Evolutionary conservation across 495 filamentous ascomycete genomes (phyloP).

Genomic region (Lentithecium fluviatile): DNA sequence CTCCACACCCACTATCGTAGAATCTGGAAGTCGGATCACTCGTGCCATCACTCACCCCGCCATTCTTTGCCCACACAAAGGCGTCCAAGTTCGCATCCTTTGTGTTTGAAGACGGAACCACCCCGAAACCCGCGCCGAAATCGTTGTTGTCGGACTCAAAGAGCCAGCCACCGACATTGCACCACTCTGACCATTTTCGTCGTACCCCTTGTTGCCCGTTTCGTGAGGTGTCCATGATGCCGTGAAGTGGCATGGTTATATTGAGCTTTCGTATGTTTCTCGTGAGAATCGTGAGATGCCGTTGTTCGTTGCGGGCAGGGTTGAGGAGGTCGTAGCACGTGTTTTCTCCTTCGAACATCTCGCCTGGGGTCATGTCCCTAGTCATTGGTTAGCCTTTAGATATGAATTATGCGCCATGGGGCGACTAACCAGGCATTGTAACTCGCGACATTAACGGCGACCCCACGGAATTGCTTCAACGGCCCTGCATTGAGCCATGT

Average conservation of each 20-base stretch:
- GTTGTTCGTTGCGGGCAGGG: slow-evolving; percentile 12
- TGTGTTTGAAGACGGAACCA: background rate
- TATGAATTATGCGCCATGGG: too few species aligned
- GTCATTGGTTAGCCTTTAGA: too few species aligned
- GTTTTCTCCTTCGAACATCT: background rate
- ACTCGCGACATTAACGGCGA: slow-evolving; percentile 10
- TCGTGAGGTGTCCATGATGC: slow-evolving; percentile 12
- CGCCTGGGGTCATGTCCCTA: slow-evolving; percentile 12
- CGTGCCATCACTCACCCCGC: slow-evolving; percentile 19
- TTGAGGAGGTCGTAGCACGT: background rate
- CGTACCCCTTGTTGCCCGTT: slow-evolving; percentile 2
- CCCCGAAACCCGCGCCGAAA: too few species aligned
- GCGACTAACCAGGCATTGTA: slow-evolving; percentile 23
- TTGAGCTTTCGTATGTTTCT: background rate
- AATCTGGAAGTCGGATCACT: background rate
- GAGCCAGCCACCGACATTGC: slow-evolving; percentile 16
- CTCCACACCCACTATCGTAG: slow-evolving; percentile 6
- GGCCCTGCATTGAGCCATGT: slow-evolving; percentile 1
- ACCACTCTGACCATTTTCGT: slow-evolving; percentile 14
- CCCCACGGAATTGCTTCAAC: slow-evolving; percentile 13
- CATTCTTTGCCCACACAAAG: slow-evolving; percentile 20
- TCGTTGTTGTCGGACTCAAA: background rate
- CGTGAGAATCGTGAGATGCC: background rate
- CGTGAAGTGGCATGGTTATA: slow-evolving; percentile 6
- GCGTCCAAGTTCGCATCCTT: background rate